phyloP scores from a whole-genome alignment of 495 filamentous ascomycete species.

The Daldinia grandis region DNA sequence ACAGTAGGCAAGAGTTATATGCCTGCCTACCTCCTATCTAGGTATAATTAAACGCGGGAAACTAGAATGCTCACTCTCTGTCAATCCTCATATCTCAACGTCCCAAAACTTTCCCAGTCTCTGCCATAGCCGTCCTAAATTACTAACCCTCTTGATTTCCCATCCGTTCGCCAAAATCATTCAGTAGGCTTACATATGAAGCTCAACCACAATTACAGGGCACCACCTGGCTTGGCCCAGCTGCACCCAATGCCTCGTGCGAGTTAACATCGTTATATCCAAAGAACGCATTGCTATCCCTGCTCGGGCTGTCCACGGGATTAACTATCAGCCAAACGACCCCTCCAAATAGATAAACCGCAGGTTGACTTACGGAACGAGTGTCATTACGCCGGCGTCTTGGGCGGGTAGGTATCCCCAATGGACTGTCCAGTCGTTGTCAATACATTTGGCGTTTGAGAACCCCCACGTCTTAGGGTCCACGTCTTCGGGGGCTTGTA shows the following conservation, averaged over 20 bases:
- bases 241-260: neutral
- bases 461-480: slow-evolving; percentile 8
- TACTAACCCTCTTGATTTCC: neutral
- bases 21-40: too few relatives aligned
- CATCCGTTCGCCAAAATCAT: neutral
- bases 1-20: too few relatives aligned
- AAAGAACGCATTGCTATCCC: slow-evolving; percentile 8
- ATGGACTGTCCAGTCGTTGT: slow-evolving; percentile 1
- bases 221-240: slow-evolving; percentile 1
- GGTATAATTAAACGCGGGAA: neutral
- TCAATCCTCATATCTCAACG: neutral
- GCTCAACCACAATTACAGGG: slow-evolving; percentile 1
- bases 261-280: slow-evolving; percentile 7
- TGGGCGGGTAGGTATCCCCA: neutral
- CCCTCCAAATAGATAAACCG: neutral
- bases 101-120: neutral
- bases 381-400: slow-evolving; percentile 1
- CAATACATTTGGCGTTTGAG: slow-evolving; percentile 3
- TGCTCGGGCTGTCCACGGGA: neutral
- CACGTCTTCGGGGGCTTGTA: neutral
- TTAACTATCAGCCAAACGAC: neutral
- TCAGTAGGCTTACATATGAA: too few relatives aligned
- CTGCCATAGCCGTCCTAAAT: neutral
- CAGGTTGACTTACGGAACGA: neutral
- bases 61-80: neutral